These are phyloP conservation scores for Podaxis rugospora DNA, from an alignment of 768 basidiomycete genomes.

Conservation along the genomic window DNA sequence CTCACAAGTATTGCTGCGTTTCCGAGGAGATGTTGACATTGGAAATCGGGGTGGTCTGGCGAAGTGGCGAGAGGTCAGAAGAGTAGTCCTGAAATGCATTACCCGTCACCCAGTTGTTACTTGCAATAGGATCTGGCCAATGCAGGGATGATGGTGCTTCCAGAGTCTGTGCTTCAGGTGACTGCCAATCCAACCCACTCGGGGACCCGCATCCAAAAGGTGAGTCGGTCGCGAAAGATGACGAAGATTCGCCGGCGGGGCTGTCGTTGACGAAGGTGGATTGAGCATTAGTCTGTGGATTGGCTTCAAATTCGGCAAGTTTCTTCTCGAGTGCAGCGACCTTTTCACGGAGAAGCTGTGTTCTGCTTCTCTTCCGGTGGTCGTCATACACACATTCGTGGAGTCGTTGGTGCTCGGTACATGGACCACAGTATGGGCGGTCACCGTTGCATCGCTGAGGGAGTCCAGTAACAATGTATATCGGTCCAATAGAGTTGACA, in stretches of 20 bases:
- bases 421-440: conserved; percentile 53
- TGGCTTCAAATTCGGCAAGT: conserved; percentile 48
- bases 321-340: conserved; percentile 47
- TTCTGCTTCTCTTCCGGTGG: conserved; percentile 54
- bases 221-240: neutral
- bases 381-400: conserved; percentile 59
- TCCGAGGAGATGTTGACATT: conserved; percentile 12
- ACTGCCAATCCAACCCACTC: neutral
- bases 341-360: conserved; percentile 54
- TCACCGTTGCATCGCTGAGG: conserved; percentile 56
- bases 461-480: neutral
- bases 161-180: neutral
- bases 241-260: neutral
- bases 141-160: conserved; percentile 1
- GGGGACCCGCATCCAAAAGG: neutral
- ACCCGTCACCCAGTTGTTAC: neutral
- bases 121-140: conserved; percentile 8
- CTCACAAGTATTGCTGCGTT: conserved; percentile 36
- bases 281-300: conserved; percentile 23
- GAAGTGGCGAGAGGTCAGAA: conserved; percentile 7
- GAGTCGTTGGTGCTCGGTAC: conserved; percentile 46
- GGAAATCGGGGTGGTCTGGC: conserved; percentile 9
- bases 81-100: neutral
- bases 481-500: neutral
- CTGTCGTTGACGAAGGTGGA: conserved; percentile 2